Evolutionary conservation across 2,329 filamentous ascomycete genomes (phyloP), one percentile per base, ranked within the genome.

Genomic region (Scedosporium apiospermum): DNA sequence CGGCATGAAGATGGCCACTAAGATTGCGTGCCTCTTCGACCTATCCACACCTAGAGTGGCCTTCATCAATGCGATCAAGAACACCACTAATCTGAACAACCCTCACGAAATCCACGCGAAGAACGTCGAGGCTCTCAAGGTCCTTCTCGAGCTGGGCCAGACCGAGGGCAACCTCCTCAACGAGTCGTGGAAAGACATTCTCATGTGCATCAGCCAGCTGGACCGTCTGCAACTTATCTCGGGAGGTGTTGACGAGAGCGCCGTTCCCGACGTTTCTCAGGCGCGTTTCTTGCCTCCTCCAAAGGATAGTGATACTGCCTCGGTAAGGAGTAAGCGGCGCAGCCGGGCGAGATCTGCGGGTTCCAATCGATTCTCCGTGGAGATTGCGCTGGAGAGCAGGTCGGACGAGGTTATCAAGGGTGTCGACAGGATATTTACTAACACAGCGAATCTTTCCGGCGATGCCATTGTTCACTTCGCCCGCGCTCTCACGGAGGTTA

Each of bases 391-490:
- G 64, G 93, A 98, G 73, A 93, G 90, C 70, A 87, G 93, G 58
- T 97, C 93, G 0, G 91, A 96, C 64, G 93, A 97, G 66, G 92
- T 97, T 69, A 87, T 98, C 68, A 91, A 93, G 68, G 88, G 89
- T 27, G 93, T 99, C 3, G 96, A 99, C 74, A 85, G 91, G 46
- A 98, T 99, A 69, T 99, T 99, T 71, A 96, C 92, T 58, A 96
- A 96, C 71, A 98, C 95, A 0, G 93, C 93, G 7, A 93, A 96
- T 68, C 82, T 99, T 2, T 93, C 90, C 4, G 93, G 93, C 64
- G 92, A 97, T 67, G 93, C 93, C 3, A 99, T 99, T 69, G 90
- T 98, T 1, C 88, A 96, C 72, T 99, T 99, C 72, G 93, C 96
- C 60, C 87, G 88, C 63, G 93, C 95, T 0, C 77, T 99, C 64